phyloP scores from a whole-genome alignment of 495 filamentous ascomycete genomes.

The Tuber umbilicatum region DNA sequence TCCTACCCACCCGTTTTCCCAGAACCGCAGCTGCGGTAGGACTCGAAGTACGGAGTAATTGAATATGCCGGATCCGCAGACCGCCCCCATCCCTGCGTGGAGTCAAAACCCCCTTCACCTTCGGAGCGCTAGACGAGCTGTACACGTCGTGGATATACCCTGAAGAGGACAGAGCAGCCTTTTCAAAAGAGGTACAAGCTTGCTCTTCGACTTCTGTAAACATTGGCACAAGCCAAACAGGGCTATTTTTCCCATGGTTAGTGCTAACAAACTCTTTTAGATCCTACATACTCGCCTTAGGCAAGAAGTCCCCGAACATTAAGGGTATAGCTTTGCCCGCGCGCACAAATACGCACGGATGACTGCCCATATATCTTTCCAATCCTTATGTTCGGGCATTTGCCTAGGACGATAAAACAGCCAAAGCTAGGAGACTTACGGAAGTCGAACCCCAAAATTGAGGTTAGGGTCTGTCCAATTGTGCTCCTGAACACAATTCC shows the following conservation, averaged over 20 bases:
- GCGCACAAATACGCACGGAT: too few relatives aligned
- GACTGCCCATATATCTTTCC: too few relatives aligned
- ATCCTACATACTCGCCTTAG: background rate
- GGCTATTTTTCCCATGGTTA: background rate
- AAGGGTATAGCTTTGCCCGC: too few relatives aligned
- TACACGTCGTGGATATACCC: background rate
- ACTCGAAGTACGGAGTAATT: background rate
- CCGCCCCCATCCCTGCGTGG: background rate
- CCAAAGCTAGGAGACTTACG: background rate
- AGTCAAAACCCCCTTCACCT: background rate
- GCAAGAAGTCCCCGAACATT: too few relatives aligned
- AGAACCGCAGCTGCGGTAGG: background rate
- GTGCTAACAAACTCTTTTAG: background rate
- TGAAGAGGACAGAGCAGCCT: background rate
- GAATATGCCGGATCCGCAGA: background rate
- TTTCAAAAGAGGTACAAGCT: background rate
- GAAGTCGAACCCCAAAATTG: background rate
- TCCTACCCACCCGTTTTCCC: background rate
- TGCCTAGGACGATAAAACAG: background rate
- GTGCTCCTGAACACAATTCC: background rate
- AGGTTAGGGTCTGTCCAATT: background rate
- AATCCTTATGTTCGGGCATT: too few relatives aligned
- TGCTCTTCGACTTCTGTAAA: background rate
- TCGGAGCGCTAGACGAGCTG: too few relatives aligned
- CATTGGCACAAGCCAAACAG: background rate